These are phyloP conservation scores for Rhodotorula diobovata DNA, from an alignment of 768 basidiomycete species.

Conservation along the genomic window DNA sequence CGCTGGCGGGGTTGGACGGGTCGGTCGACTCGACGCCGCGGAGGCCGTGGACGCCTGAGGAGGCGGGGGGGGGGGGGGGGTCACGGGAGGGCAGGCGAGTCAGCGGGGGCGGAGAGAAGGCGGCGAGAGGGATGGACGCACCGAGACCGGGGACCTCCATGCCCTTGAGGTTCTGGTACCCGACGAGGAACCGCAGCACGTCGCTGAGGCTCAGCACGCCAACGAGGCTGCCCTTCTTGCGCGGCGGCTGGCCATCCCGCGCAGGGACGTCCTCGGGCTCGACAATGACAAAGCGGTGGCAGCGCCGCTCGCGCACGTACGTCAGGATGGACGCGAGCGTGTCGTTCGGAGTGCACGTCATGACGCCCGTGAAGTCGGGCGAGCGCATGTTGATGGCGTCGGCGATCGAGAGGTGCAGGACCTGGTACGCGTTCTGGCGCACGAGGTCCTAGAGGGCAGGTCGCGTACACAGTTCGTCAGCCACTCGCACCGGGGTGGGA, in stretches of 20 bases:
- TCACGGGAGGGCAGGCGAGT: not conserved
- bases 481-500: no score
- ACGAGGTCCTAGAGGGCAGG: conserved; percentile 69
- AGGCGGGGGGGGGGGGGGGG: not conserved
- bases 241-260: conserved; percentile 1
- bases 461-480: not conserved
- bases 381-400: conserved; percentile 88
- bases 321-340: conserved; percentile 84
- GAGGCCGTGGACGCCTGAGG: conserved; percentile 29
- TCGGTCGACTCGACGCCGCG: conserved; percentile 22
- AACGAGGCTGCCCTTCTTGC: conserved; percentile 58
- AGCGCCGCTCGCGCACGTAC: conserved; percentile 84
- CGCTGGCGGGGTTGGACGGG: not conserved
- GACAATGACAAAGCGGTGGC: conserved; percentile 64
- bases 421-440: conserved; percentile 76
- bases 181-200: conserved; percentile 74
- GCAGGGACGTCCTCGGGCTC: conserved; percentile 33
- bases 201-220: conserved; percentile 86
- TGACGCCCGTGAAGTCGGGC: conserved; percentile 92
- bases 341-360: conserved; percentile 88
- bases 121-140: not conserved
- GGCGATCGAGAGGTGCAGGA: conserved; percentile 87
- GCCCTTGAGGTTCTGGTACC: conserved; percentile 38
- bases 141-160: conserved; percentile 35
- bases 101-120: no score